phyloP scores from a whole-genome alignment of 805 yeast species.

The Candida jianshihensis region DNA sequence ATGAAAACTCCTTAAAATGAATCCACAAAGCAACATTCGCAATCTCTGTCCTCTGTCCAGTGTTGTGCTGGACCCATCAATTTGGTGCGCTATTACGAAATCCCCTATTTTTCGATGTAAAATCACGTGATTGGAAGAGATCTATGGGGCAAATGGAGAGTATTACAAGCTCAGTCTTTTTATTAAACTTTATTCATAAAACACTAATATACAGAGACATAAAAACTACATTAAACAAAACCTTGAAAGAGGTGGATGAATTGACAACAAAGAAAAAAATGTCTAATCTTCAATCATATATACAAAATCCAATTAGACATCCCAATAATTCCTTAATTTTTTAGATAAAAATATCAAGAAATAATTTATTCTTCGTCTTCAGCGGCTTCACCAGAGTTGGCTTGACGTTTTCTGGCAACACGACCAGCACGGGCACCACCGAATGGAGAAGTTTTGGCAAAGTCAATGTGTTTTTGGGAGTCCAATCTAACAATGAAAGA shows the following conservation, averaged over 20 bases:
- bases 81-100: too few relatives aligned
- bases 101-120: too few relatives aligned
- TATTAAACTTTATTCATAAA: background rate
- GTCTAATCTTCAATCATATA: slow-evolving; percentile 3
- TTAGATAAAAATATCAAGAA: slow-evolving; percentile 5
- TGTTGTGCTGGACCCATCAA: too few relatives aligned
- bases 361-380: slow-evolving; percentile 64
- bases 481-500: slow-evolving; percentile 99
- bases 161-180: too few relatives aligned
- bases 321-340: background rate
- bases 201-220: slow-evolving; percentile 2
- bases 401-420: slow-evolving; percentile 79
- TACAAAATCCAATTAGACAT: slow-evolving; percentile 2
- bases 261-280: background rate
- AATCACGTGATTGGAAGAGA: too few relatives aligned
- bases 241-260: background rate
- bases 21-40: too few relatives aligned
- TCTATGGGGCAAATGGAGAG: too few relatives aligned
- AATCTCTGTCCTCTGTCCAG: too few relatives aligned
- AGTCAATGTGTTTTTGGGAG: slow-evolving; percentile 99
- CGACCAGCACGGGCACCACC: slow-evolving; percentile 99
- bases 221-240: slow-evolving; percentile 2
- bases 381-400: slow-evolving; percentile 46
- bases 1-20: background rate
- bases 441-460: slow-evolving; percentile 98